Evolutionary conservation across 352 stramenopile species (phyloP), one percentile per base, ranked within the genome.

Genomic region (Pythium dissimile): DNA sequence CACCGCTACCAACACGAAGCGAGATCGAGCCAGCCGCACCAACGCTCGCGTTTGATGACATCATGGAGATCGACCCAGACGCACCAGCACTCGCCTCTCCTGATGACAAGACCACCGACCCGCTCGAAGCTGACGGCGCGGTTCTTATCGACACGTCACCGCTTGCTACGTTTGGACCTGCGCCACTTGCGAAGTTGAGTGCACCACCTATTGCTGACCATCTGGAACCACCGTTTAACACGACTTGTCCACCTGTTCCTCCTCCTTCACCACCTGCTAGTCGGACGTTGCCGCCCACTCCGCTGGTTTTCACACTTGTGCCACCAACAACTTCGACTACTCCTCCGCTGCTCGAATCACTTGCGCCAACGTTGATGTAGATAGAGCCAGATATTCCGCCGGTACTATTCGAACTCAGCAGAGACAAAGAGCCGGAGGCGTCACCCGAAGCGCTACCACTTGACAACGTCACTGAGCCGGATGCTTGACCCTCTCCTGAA

Each of bases 401-500:
- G 11, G 52, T 60, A 13, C 57, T 54, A 20, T 23, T 32, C 20
- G 62, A 59, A 9, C 50, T 63, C 23, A 34, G 31, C 9, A 77
- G 9, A 8, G 54, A 58, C 31, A 77, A 11, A 16, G 50, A 52
- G 0, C 69, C 69, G 16, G 66, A 72, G 23, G 44, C 46, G 10
- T 62, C 66, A 11, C 54, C 23, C 1, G 12, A 49, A 16, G 66
- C 39, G 6, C 20, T 41, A n/a, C 66, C 69, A 38, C 62, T 67
- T 23, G 50, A 59, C 13, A 77, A 47, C 10, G 39, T 55, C 21
- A 77, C 45, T 16, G 20, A 24, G 0, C 69, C 66, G 37, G 66
- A 71, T 6, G 28, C 44, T 52, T 71, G 66, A 2, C 39, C 45
- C 15, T 44, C 21, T 27, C 43, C 54, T 8, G 23, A 42, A 4